Base-by-base conservation (phyloP, 108 stramenopile species). In the Pseudonitzschia multiseries region DNA sequence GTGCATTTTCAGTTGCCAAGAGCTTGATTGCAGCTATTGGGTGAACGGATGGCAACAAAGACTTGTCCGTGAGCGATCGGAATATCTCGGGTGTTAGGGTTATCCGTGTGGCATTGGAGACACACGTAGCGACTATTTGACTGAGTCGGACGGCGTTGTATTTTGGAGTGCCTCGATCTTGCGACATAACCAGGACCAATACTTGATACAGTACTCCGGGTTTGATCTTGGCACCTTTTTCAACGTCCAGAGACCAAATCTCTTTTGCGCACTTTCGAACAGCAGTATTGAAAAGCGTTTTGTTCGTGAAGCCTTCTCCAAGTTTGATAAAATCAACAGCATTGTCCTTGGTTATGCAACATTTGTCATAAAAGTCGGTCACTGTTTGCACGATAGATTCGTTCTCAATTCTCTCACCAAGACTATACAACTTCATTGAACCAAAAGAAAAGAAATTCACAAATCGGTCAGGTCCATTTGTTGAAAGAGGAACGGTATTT, bases 1-100 rank as follows among this genome's bases (percentile, higher is more conserved):
- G 20, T 10, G 31, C 28, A 29, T 68, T 65, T 57, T 77, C 70
- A 17, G 53, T 36, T 18, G 76, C 76, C 36, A 77, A 54, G 26
- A 77, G 36, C 64, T 59, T 59, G n/a, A 77, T 71, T 13, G 76
- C 76, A 31, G 76, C 70, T 40, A 56, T 57, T n/a, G 69, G 32
- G 10, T 71, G 70, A 29, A 77, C 54, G 20, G n/a, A 44, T 18
- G 69, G 69, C 26, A 77, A 26, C 18, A 52, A 18, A 18, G 63
- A 51, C 26, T 71, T 44, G 46, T 65, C 53, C 4, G 64, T 66
- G 10, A 77, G 57, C 27, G 40, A 31, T 6, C 31, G 53, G 56
- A 77, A 71, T 13, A 52, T 33, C 18, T 71, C 76, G 10, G 18
- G 63, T 9, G 64, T 43, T 1, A 68, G 22, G 12, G 42, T 63